Evolutionary conservation across 306 rosid species (phyloP), one percentile per base, ranked within the genome.

Genomic region (Adenanthera pavonina): DNA sequence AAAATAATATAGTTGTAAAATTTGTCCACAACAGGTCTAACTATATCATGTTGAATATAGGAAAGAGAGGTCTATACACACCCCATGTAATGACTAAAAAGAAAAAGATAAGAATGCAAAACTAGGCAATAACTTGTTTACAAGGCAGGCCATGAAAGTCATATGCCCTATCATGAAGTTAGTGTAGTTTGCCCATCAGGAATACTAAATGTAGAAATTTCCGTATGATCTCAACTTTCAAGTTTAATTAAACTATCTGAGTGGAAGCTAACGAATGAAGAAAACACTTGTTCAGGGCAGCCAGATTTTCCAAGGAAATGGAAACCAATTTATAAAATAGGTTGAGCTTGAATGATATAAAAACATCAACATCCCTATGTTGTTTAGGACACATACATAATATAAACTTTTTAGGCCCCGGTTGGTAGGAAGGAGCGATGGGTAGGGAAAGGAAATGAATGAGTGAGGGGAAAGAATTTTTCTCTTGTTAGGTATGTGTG

Each of bases 81-180:
- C n/a, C 56, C 40, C 12, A 8, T 74, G 44, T 33, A 67, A 25
- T 15, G 36, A 78, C n/a, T 38, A n/a, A 56, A 52, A 78, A 67
- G 8, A 77, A 41, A 51, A 34, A 34, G 41, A 19, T 36, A 51
- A 13, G 51, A 3, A 15, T 13, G 33, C 15, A 17, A 35, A 64
- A 34, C 20, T 19, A 20, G 65, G 65, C 11, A 20, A 59, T 59
- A 59, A 59, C 36, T 59, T 3, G 65, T 8, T 59, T 20, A 59
- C 65, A 25, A 8, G 34, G 36, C 15, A 7, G 35, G 14, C 20
- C 20, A 9, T 19, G 36, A 59, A 59, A 59, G 36, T 59, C 36
- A 20, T 59, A 20, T 19, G 65, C 65, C 65, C 7, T 59, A 25
- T 11, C 3, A 25, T 59, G 65, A 59, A 12, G 35, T 20, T 59